These are phyloP conservation scores for Saccharomycopsis malanga DNA, from an alignment of 805 yeast genomes.

Conservation along the genomic window DNA sequence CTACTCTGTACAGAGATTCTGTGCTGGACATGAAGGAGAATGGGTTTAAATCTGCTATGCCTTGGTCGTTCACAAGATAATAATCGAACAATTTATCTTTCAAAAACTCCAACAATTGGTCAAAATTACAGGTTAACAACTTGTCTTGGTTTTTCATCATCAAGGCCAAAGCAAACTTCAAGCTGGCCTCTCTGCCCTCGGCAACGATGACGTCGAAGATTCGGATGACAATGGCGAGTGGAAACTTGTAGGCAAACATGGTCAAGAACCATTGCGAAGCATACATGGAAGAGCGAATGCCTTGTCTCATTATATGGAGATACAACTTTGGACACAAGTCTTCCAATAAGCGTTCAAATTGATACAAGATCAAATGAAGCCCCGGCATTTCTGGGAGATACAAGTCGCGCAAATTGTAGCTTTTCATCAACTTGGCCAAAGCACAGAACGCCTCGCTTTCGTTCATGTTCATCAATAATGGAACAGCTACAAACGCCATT, in stretches of 20 bases:
- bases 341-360: conserved; percentile 83
- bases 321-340: conserved; percentile 64
- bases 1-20: conserved; percentile 46
- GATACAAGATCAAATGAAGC: conserved; percentile 73
- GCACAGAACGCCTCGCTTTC: conserved; percentile 84
- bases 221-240: conserved; percentile 77
- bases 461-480: conserved; percentile 69
- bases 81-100: conserved; percentile 73
- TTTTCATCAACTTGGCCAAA: conserved; percentile 75
- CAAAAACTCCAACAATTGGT: conserved; percentile 64
- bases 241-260: conserved; percentile 90
- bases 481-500: conserved; percentile 89
- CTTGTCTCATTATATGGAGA: conserved; percentile 76
- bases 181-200: conserved; percentile 83
- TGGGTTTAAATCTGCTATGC: conserved; percentile 19
- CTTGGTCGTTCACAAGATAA: conserved; percentile 40
- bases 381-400: conserved; percentile 93
- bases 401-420: conserved; percentile 69
- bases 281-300: conserved; percentile 88
- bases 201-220: conserved; percentile 83
- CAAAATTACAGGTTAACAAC: conserved; percentile 61
- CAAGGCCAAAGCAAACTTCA: conserved; percentile 77
- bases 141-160: conserved; percentile 60
- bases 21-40: conserved; percentile 24
- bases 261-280: conserved; percentile 98